Evolutionary conservation across 331 rosid species (phyloP), one percentile per base, ranked within the genome.

Genomic region (Malus hybrid): DNA sequence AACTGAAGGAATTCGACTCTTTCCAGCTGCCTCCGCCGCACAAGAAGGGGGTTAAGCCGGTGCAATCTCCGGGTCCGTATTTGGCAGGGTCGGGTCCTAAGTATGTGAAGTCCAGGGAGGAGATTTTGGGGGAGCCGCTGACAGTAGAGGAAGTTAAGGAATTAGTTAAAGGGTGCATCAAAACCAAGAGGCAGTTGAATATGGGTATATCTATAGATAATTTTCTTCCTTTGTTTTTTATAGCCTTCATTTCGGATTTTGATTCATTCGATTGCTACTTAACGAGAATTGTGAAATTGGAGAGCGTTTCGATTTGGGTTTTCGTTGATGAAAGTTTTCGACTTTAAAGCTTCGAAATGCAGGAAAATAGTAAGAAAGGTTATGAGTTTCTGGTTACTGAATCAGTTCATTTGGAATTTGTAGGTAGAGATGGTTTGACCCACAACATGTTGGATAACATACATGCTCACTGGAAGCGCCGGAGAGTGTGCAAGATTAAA

Each of bases 391-490:
- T 28, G 58, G 53, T 57, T 72, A 10, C 32, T 67, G 52, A 44
- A 19, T 71, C 29, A 14, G n/a, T 20, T 70, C 64, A 69, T 19
- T 63, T 71, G 68, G 46, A 8, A 8, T 63, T 75, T 36, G 63
- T 83, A 93, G 98, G 98, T 78, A 90, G 98, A 82, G 98, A 93
- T 87, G 98, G 97, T 24, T 24, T 24, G 24, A 24, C 24, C 1
- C 24, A 24, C 24, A 24, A 24, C 24, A 24, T 24, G 24, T 82
- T 90, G 98, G 98, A 93, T 81, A 93, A 93, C 74, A 93, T 93
- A 61, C 96, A 93, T 76, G 93, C 96, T 79, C 96, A 78, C 68
- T 93, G 96, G 98, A 93, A 93, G 88, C 85, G 96, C 62, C 80
- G 91, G 68, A 86, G 96, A 80, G 98, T 89, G 20, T 93, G 96